These are phyloP conservation scores for Coelastrella sp. DNA, from an alignment of 139 green algal species.

Conservation along the genomic window DNA sequence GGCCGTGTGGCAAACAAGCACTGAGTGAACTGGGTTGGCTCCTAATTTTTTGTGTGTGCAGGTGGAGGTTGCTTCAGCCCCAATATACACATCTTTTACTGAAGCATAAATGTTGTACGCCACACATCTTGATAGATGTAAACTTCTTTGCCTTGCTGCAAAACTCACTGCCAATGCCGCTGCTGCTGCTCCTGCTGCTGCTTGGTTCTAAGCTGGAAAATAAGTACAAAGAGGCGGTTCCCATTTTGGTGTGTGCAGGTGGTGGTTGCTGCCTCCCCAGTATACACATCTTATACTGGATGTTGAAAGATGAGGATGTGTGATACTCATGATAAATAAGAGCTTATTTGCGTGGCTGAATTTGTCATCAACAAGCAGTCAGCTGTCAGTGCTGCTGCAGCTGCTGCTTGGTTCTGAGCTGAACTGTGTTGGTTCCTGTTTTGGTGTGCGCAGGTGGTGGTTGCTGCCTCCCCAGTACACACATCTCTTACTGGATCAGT, in stretches of 20 bases:
- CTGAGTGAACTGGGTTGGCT: no score
- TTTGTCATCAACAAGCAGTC: background rate
- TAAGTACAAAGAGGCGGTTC: background rate
- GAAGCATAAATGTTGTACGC: no score
- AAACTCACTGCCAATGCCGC: no score
- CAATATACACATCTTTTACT: no score
- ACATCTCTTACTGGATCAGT: constrained; percentile 58
- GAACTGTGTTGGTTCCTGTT: constrained; percentile 14
- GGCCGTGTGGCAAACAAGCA: no score
- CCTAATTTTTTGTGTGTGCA: no score
- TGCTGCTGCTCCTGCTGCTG: background rate
- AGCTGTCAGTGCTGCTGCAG: background rate
- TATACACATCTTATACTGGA: constrained; percentile 68
- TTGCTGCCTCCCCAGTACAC: constrained; percentile 79
- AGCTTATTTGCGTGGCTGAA: background rate
- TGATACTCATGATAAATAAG: background rate
- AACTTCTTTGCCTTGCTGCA: no score
- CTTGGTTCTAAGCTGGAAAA: background rate
- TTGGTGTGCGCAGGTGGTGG: constrained; percentile 72
- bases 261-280: constrained; percentile 82
- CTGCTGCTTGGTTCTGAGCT: background rate
- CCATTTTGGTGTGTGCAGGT: constrained; percentile 57
- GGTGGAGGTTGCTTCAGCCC: no score
- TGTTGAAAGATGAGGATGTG: no score
- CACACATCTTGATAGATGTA: no score